Evolutionary conservation across 164 flowering plant genomes (phyloP).

Genomic region (Hamamelis virginiana): DNA sequence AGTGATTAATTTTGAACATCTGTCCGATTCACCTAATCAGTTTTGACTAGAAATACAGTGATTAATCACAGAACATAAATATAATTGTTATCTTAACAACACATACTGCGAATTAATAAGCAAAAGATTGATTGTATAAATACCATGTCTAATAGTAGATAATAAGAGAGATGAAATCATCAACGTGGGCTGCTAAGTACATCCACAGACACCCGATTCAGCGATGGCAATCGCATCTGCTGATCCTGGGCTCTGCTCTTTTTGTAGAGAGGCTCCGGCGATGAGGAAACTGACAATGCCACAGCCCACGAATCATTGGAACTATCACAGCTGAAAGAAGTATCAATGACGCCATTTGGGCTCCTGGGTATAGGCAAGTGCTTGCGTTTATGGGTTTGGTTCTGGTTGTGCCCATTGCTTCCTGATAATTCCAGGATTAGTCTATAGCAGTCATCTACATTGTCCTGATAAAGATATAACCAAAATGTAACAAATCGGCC

Average conservation of each 20-base stretch:
- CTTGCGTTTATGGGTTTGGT: constrained; percentile 42
- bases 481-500: not conserved
- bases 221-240: constrained; percentile 41
- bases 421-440: constrained; percentile 41
- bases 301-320: constrained; percentile 45
- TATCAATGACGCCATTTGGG: constrained; percentile 38
- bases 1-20: too few species aligned
- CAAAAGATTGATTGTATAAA: constrained; percentile 18
- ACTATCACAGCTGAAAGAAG: constrained; percentile 38
- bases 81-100: constrained; percentile 14
- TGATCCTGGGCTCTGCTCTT: constrained; percentile 44
- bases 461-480: constrained; percentile 40
- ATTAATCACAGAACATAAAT: constrained; percentile 3
- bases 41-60: constrained; percentile 16
- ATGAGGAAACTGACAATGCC: constrained; percentile 22
- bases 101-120: constrained; percentile 13
- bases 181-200: constrained; percentile 33
- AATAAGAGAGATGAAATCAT: constrained; percentile 9
- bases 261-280: constrained; percentile 33
- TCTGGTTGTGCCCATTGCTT: constrained; percentile 14
- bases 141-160: constrained; percentile 17
- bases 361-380: constrained; percentile 34
- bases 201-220: constrained; percentile 37
- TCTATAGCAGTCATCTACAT: constrained; percentile 54
- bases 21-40: constrained; percentile 14